phyloP scores from a whole-genome alignment of 257 asterid species.

The Cordia subcordata region DNA sequence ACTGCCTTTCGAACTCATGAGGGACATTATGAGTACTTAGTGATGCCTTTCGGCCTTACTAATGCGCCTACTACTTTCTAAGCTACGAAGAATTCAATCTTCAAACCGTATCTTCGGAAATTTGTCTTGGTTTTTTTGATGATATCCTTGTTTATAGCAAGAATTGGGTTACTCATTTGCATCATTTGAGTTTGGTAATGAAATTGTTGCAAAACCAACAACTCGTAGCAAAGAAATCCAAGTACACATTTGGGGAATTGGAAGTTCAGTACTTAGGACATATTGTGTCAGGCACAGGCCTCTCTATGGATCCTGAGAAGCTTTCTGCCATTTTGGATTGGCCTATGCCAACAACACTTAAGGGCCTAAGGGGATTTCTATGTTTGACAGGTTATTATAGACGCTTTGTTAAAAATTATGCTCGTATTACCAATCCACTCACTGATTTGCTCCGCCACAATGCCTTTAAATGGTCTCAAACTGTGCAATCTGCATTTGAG shows the following conservation, averaged over 20 bases:
- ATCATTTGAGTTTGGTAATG: neutral
- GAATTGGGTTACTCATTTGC: neutral
- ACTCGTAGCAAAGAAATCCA: no score
- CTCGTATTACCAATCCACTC: neutral
- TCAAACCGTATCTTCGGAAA: neutral
- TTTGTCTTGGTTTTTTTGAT: conserved; percentile 2
- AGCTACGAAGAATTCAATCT: neutral
- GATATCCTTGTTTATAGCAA: neutral
- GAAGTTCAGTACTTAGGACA: neutral
- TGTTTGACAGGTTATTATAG: neutral
- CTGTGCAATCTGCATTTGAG: no score
- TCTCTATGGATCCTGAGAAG: neutral
- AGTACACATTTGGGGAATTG: neutral
- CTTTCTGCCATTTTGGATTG: neutral
- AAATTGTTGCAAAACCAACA: neutral
- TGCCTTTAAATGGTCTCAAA: no score
- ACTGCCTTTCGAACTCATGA: neutral
- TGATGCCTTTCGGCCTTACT: neutral
- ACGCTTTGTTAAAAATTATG: neutral
- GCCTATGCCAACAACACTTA: neutral
- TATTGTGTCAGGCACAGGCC: neutral
- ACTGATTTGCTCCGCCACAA: neutral
- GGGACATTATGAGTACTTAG: neutral
- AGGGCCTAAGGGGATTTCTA: neutral
- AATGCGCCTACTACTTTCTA: neutral